phyloP scores from a whole-genome alignment of 257 asterid genomes.

The Salvia rosmarinus region DNA sequence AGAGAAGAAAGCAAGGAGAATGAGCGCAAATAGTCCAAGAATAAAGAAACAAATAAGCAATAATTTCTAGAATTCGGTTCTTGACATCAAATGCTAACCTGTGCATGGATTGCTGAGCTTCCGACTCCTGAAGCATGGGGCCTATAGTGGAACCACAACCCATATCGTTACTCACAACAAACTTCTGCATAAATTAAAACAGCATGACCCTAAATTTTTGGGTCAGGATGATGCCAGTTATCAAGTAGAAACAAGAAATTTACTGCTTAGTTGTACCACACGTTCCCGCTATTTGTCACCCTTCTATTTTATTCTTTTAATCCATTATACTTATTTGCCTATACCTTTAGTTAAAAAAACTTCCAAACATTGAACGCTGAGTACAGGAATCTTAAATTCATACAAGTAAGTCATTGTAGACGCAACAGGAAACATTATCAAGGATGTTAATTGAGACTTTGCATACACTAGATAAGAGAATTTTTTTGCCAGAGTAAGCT shows the following conservation, averaged over 20 bases:
- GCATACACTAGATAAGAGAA: neutral
- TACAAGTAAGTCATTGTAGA: constrained; percentile 4
- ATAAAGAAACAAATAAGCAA: neutral
- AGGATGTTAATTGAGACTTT: neutral
- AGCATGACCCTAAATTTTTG: constrained; percentile 11
- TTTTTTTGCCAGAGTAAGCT: neutral
- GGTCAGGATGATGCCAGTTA: constrained; percentile 1
- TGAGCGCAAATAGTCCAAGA: neutral
- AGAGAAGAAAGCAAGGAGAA: constrained; percentile 14
- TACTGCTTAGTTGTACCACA: constrained; percentile 21
- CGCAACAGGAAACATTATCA: neutral
- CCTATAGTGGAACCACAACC: constrained; percentile 99
- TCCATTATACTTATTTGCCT: neutral
- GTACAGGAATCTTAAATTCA: neutral
- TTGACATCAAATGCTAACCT: constrained; percentile 50
- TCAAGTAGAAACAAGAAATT: constrained; percentile 11
- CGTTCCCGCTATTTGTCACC: constrained; percentile 8
- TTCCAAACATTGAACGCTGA: neutral
- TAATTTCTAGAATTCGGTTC: constrained; percentile 2
- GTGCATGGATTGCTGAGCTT: constrained; percentile 97
- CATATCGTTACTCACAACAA: constrained; percentile 94
- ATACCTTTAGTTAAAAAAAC: neutral
- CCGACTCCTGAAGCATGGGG: constrained; percentile 98
- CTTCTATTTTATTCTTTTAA: neutral
- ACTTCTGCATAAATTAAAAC: constrained; percentile 57